A percentile compares a stretch with the other conserved stretches of the same genome.
Conservation (phyloP, 176 grass and related monocot genomes). For the Aegilops speltoides region DNA sequence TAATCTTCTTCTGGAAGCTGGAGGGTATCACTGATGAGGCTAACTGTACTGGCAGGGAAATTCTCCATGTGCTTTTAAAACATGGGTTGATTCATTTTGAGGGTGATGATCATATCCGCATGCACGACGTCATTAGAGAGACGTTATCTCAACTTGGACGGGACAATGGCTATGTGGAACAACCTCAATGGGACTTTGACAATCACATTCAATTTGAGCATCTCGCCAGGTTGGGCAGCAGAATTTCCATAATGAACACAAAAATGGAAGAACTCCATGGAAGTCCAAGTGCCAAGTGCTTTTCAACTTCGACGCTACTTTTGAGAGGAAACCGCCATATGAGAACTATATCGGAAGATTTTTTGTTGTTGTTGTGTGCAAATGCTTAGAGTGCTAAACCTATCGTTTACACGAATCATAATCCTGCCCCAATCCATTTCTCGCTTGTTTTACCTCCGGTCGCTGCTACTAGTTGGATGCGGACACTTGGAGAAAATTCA, state of each 20-base stretch:
- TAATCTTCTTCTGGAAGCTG: not conserved
- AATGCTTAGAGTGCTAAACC: not conserved
- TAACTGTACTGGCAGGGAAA: conserved; percentile 9
- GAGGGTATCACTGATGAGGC: conserved; percentile 26
- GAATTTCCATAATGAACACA: conserved; percentile 6
- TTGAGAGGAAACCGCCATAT: conserved; percentile 21
- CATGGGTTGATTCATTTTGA: conserved; percentile 29
- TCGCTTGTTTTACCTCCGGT: not conserved
- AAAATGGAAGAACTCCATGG: not conserved
- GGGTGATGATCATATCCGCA: not conserved
- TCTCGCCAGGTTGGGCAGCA: not conserved
- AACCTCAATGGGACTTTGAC: not conserved
- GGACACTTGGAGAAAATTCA: conserved; percentile 16
- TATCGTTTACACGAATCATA: not conserved
- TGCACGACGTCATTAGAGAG: conserved; percentile 37
- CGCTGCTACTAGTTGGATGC: conserved; percentile 25
- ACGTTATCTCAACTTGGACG: not conserved
- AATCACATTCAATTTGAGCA: not conserved
- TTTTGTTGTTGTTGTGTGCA: not conserved
- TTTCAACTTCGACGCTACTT: not conserved
- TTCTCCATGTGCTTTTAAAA: not conserved
- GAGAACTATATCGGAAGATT: not conserved
- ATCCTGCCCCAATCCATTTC: not conserved
- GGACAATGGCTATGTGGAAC: not conserved
- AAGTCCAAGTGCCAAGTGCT: not conserved